phyloP scores from a whole-genome alignment of 1,139 yeast species.

The Taphrina flavorubra region DNA sequence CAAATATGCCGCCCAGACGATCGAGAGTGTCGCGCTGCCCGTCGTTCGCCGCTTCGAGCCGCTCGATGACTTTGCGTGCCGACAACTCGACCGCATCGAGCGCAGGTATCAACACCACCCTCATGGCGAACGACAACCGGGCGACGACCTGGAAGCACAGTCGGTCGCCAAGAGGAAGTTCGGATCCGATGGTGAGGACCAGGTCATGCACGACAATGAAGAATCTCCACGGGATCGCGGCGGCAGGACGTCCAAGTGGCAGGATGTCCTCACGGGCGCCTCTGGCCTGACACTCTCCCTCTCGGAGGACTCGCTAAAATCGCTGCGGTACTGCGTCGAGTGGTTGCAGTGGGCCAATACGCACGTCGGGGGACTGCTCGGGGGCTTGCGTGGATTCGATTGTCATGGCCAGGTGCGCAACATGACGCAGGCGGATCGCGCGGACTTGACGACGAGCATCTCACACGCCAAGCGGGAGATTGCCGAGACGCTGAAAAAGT shows the following conservation, averaged over 20 bases:
- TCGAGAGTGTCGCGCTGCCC: conserved; percentile 67
- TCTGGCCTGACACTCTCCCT: conserved; percentile 56
- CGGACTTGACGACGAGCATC: conserved; percentile 47
- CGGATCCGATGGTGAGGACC: background rate
- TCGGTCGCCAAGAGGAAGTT: conserved; percentile 8
- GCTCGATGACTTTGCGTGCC: conserved; percentile 49
- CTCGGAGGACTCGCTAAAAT: conserved; percentile 69
- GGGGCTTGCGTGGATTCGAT: conserved; percentile 56
- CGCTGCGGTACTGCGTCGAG: conserved; percentile 74
- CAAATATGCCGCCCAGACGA: conserved; percentile 69
- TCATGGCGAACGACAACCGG: too few relatives aligned
- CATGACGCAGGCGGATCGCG: conserved; percentile 47
- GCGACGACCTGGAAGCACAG: conserved; percentile 24
- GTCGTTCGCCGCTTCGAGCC: conserved; percentile 56
- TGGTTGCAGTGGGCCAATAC: conserved; percentile 76
- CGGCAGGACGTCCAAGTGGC: conserved; percentile 48
- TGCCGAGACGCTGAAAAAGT: conserved; percentile 84
- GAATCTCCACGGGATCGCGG: background rate
- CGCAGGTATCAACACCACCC: conserved; percentile 2
- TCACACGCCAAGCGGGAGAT: conserved; percentile 71
- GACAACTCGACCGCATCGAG: conserved; percentile 48
- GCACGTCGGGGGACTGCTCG: conserved; percentile 67
- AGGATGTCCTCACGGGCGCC: conserved; percentile 54
- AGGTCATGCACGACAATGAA: background rate
- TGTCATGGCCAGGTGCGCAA: conserved; percentile 46